A percentile compares a stretch with the other conserved stretches of the same genome.
phyloP scores from a whole-genome alignment of 2,329 filamentous ascomycete genomes.

The Cercospora sojina region DNA sequence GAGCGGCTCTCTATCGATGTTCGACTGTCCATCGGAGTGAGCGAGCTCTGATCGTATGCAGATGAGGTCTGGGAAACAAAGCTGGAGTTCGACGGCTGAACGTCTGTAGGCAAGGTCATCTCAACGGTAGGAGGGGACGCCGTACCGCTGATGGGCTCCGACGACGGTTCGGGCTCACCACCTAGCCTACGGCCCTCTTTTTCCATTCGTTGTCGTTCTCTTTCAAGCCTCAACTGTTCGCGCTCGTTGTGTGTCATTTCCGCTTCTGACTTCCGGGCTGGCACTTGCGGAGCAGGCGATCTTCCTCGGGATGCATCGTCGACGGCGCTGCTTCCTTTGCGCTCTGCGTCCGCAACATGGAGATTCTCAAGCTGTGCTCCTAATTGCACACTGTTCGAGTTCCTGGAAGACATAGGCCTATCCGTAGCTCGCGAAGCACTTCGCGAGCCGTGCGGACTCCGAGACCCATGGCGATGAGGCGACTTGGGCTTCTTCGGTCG shows the following conservation, averaged over 20 bases:
- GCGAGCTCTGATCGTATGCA: conserved; percentile 9
- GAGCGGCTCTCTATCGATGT: conserved; percentile 6
- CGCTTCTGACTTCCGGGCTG: conserved; percentile 21
- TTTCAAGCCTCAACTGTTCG: conserved; percentile 33
- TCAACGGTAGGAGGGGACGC: not conserved
- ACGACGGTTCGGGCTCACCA: conserved; percentile 28
- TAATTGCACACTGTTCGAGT: not conserved
- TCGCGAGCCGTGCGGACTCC: conserved; percentile 16
- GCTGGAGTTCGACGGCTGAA: conserved; percentile 10
- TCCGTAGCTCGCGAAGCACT: not conserved
- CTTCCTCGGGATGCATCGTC: conserved; percentile 16
- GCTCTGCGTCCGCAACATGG: not conserved
- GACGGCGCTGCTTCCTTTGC: not conserved
- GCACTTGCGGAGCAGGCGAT: not conserved
- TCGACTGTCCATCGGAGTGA: conserved; percentile 21
- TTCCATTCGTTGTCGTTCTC: conserved; percentile 37
- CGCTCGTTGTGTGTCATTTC: conserved; percentile 33
- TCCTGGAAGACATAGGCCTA: not conserved
- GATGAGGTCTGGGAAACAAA: conserved; percentile 10
- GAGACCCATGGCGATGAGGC: conserved; percentile 37
- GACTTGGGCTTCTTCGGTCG: conserved; percentile 57
- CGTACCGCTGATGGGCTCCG: not conserved
- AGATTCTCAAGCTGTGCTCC: not conserved
- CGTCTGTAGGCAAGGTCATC: not conserved
- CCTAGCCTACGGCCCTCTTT: conserved; percentile 33